Conservation (phyloP, 495 filamentous ascomycete species). For the Penicillium cataractarum region DNA sequence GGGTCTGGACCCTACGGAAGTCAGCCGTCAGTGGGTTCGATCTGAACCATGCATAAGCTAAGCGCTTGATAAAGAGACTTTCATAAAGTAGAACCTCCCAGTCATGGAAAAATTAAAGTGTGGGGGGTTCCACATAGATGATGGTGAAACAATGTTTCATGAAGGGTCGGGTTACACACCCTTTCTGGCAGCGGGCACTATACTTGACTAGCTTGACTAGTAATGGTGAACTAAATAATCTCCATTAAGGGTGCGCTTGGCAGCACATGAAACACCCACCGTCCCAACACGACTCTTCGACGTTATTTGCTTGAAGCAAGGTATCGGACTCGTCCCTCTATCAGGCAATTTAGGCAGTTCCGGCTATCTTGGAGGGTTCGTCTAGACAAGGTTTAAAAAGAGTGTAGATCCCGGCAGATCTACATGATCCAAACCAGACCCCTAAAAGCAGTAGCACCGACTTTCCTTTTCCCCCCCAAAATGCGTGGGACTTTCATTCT, state of each 20-base stretch:
- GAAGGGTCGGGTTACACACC: conserved; percentile 13
- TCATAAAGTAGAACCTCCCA: background rate
- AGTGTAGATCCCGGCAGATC: conserved; percentile 13
- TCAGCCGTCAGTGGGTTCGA: background rate
- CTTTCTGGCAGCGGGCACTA: conserved; percentile 10
- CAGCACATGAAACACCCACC: conserved; percentile 14
- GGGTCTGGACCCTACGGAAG: background rate
- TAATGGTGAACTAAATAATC: conserved; percentile 4
- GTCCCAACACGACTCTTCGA: conserved; percentile 8
- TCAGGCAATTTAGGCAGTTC: background rate
- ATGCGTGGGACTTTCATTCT: conserved; percentile 35
- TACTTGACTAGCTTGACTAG: background rate
- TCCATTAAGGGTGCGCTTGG: conserved; percentile 19
- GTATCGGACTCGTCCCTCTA: background rate
- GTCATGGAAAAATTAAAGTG: background rate
- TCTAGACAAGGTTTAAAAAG: conserved; percentile 11
- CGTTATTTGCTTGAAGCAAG: background rate
- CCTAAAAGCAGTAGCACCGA: conserved; percentile 19
- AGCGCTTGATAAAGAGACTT: background rate
- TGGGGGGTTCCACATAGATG: conserved; percentile 8
- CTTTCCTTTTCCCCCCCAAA: conserved; percentile 13
- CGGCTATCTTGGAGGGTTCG: background rate
- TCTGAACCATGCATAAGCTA: background rate
- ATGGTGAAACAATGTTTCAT: conserved; percentile 18
- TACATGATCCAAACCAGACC: background rate